phyloP scores from a whole-genome alignment of 176 grass and related monocot species.

The Paspalum notatum region DNA sequence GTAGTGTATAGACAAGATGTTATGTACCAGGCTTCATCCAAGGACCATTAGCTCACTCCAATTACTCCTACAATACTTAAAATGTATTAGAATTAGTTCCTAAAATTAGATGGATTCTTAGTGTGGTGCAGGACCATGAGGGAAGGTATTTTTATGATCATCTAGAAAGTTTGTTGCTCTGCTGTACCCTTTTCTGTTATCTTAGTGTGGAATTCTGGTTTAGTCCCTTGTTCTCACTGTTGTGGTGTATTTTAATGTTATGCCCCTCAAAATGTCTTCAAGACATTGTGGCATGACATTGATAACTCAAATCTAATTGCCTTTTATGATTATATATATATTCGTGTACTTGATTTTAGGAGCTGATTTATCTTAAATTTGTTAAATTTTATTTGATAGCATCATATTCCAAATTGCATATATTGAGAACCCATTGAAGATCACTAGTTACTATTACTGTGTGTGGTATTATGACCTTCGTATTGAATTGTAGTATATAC shows the following conservation, averaged over 20 bases:
- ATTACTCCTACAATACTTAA: neutral
- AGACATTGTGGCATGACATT: neutral
- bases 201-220: neutral
- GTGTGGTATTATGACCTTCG: neutral
- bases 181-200: neutral
- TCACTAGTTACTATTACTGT: neutral
- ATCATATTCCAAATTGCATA: neutral
- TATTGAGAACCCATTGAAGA: neutral
- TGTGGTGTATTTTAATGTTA: neutral
- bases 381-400: neutral
- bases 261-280: neutral
- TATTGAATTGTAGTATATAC: conserved; percentile 3
- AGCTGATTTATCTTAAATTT: neutral
- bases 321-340: neutral
- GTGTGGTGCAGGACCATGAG: neutral
- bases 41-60: neutral
- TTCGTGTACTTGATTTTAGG: neutral
- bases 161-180: neutral
- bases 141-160: neutral
- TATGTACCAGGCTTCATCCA: conserved; percentile 17
- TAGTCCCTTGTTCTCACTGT: neutral
- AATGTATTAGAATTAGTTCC: neutral
- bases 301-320: neutral
- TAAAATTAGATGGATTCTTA: conserved; percentile 16
- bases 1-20: neutral